Base-by-base conservation (phyloP, 129 eudicot genomes). In the Calendula officinalis region DNA sequence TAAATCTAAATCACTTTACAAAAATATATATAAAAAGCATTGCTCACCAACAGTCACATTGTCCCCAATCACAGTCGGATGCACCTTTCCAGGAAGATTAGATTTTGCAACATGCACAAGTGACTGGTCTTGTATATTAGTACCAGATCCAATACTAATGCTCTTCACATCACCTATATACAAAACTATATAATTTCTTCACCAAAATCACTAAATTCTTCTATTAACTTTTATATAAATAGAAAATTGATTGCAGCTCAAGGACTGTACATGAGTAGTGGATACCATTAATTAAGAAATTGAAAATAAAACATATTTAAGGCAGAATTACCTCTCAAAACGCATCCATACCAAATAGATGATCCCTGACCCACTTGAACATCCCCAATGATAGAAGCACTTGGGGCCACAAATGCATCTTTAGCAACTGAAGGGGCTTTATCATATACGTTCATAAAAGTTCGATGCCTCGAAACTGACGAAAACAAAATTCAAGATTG, bases 341-440 rank as follows among this genome's bases (percentile, higher is more conserved):
- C 78, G 45, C 90, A 85, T 53, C 96, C 94, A 77, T 89, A 89
- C 94, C 96, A 89, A 56, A 89, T 76, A 22, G 94, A 89, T 1
- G 94, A 85, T 60, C 83, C 85, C 6, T 54, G 64, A 13, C 96
- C 95, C 54, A 85, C 80, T 69, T 69, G 84, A 53, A 85, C 95
- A 83, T 86, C 88, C 5, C 97, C 90, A 71, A 77, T 86, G 66
- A 89, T 69, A 2, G 95, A 80, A 77, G 97, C 97, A 83, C 85
- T 78, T 13, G 95, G 95, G 56, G 97, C 97, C 67, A 89, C 84
- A 83, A 89, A 89, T 51, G 81, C 94, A 56, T 82, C 83, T 72
- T 85, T 85, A 65, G 85, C 90, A 14, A 89, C 90, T 67, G 27
- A 75, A 14, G 95, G 97, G 76, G 77, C 80, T 80, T 85, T 89